Evolutionary conservation across 2,329 filamentous ascomycete species (phyloP).

Genomic region (Diaporthe capsici): DNA sequence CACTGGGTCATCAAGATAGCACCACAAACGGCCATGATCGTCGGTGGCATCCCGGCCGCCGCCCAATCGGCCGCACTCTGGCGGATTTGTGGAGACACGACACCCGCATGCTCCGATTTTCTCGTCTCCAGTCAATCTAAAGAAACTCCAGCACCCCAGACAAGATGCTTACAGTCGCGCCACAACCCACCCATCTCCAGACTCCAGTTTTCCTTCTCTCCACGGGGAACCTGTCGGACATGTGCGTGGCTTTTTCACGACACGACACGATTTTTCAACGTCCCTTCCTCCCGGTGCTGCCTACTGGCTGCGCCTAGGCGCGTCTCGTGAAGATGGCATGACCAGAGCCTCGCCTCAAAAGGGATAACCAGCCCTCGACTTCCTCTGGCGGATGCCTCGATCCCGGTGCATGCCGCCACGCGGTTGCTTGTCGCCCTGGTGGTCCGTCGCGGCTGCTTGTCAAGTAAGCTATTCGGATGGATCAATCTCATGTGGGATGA

Average conservation of each 20-base stretch:
- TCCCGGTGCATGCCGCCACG: constrained; percentile 1
- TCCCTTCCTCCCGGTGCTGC: not conserved
- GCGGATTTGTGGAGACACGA: constrained; percentile 18
- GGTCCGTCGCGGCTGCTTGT: not conserved
- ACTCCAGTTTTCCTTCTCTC: constrained; percentile 37
- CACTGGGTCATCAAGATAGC: not conserved
- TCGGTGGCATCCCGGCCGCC: constrained; percentile 1
- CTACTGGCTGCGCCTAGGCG: constrained; percentile 1
- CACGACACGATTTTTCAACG: not conserved
- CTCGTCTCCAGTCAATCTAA: not conserved
- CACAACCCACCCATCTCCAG: constrained; percentile 35
- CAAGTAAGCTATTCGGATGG: not conserved
- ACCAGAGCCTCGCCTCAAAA: not conserved
- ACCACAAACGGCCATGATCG: constrained; percentile 29
- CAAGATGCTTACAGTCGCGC: not conserved
- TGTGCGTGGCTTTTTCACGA: not conserved
- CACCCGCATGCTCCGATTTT: constrained; percentile 28
- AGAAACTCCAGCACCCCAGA: constrained; percentile 8
- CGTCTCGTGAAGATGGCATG: constrained; percentile 24
- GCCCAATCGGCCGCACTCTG: constrained; percentile 33
- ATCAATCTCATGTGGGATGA: not conserved
- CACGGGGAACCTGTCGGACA: constrained; percentile 27
- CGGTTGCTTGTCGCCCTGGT: constrained; percentile 23
- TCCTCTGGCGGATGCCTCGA: not conserved
- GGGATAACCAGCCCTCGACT: not conserved